Evolutionary conservation across 768 basidiomycete species (phyloP).

Genomic region (Butyriboletus loyo): DNA sequence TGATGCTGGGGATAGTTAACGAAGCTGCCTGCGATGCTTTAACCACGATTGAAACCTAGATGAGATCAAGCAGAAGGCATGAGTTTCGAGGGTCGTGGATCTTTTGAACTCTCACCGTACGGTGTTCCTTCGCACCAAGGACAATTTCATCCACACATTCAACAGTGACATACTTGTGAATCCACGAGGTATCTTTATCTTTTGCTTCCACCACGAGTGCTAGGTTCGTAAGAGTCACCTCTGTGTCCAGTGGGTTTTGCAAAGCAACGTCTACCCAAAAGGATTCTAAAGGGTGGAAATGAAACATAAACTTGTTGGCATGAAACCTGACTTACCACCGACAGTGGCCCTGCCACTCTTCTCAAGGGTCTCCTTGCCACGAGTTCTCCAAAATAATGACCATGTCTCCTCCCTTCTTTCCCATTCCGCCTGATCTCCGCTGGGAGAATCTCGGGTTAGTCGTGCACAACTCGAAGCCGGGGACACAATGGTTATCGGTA

Average conservation of each 20-base stretch:
- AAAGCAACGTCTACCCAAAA: slow-evolving; percentile 76
- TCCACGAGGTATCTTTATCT: slow-evolving; percentile 29
- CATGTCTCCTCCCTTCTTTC: slow-evolving; percentile 62
- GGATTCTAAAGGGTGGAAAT: slow-evolving; percentile 43
- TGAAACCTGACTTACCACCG: slow-evolving; percentile 45
- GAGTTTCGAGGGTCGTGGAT: not conserved
- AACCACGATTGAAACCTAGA: slow-evolving; percentile 61
- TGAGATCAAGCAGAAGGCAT: not conserved
- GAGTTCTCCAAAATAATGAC: slow-evolving; percentile 54
- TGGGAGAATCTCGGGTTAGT: slow-evolving; percentile 47
- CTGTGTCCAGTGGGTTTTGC: slow-evolving; percentile 70
- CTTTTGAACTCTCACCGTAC: slow-evolving; percentile 45
- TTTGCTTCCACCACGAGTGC: slow-evolving; percentile 50
- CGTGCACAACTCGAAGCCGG: slow-evolving; percentile 55
- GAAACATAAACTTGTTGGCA: not conserved
- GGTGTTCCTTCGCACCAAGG: slow-evolving; percentile 61
- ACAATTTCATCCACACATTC: slow-evolving; percentile 60
- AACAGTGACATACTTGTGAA: slow-evolving; percentile 47
- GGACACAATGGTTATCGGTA: slow-evolving; percentile 69
- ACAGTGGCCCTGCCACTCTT: slow-evolving; percentile 58
- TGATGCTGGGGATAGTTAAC: slow-evolving; percentile 54
- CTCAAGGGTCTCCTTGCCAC: slow-evolving; percentile 54
- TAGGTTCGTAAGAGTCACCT: slow-evolving; percentile 64
- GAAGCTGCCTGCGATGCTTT: slow-evolving; percentile 49
- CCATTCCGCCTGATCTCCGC: slow-evolving; percentile 54